Conservation (phyloP, 768 basidiomycete species). For the Hericium erinaceus region DNA sequence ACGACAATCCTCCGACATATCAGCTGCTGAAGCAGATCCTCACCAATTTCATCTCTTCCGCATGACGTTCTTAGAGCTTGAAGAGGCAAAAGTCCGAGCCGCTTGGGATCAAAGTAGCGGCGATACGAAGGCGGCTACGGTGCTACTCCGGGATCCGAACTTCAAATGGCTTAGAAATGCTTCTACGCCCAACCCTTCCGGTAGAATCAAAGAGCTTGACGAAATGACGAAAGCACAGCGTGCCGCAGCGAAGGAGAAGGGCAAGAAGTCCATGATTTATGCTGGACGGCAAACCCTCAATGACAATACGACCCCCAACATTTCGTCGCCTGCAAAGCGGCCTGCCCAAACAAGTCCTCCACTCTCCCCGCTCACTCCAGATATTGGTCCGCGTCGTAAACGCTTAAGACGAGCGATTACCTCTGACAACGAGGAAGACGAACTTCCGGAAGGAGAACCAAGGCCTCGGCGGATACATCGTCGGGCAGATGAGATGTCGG, state of each 20-base stretch:
- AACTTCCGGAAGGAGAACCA: constrained; percentile 40
- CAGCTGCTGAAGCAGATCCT: constrained; percentile 15
- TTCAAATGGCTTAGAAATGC: constrained; percentile 19
- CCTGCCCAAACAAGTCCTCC: constrained; percentile 26
- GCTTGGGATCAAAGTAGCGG: constrained; percentile 60
- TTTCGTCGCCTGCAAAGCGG: not conserved
- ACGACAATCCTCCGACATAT: constrained; percentile 10
- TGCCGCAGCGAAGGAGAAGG: constrained; percentile 61
- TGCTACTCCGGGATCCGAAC: constrained; percentile 43
- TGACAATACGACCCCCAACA: constrained; percentile 25
- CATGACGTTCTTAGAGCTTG: constrained; percentile 48
- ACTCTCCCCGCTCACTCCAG: constrained; percentile 35
- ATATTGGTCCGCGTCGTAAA: constrained; percentile 33
- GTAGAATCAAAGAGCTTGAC: constrained; percentile 63
- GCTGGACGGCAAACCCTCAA: constrained; percentile 47
- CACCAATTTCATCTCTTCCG: constrained; percentile 46
- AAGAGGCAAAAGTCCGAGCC: constrained; percentile 37
- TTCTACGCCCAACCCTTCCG: constrained; percentile 24
- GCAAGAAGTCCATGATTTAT: constrained; percentile 77
- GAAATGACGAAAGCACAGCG: constrained; percentile 63
- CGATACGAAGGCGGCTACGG: constrained; percentile 52
- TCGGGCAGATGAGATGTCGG: constrained; percentile 25
- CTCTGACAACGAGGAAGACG: constrained; percentile 54
- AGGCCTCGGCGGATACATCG: constrained; percentile 26
- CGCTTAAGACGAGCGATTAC: constrained; percentile 52